Conservation (phyloP, 768 basidiomycete species). For the Crepidotus variabilis region DNA sequence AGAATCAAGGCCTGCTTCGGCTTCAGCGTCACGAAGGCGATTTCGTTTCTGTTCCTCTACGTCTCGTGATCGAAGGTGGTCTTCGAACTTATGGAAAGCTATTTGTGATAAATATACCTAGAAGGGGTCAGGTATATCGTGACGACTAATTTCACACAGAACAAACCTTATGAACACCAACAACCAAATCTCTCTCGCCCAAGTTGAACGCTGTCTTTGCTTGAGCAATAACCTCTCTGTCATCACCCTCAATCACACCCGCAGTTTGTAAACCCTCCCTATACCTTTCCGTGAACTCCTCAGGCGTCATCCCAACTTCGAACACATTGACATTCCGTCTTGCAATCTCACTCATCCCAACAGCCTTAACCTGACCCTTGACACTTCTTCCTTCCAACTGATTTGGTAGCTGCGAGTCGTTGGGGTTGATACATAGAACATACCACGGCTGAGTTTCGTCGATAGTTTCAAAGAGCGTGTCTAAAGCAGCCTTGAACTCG, state of each 20-base stretch:
- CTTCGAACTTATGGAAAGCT: conserved; percentile 87
- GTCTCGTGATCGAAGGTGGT: conserved; percentile 78
- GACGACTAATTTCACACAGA: background rate
- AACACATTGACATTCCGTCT: conserved; percentile 63
- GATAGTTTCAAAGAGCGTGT: conserved; percentile 82
- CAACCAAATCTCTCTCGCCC: conserved; percentile 67
- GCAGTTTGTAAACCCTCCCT: conserved; percentile 53
- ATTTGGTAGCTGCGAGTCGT: conserved; percentile 92
- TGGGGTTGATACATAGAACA: conserved; percentile 90
- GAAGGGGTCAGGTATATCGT: background rate
- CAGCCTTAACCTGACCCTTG: conserved; percentile 85
- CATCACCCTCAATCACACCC: conserved; percentile 57
- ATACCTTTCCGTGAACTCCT: conserved; percentile 87
- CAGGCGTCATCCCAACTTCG: conserved; percentile 81
- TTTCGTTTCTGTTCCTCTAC: conserved; percentile 85
- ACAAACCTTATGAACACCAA: conserved; percentile 82
- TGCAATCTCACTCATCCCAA: conserved; percentile 77
- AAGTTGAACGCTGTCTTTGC: conserved; percentile 53
- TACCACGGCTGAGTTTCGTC: conserved; percentile 91
- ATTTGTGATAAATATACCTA: conserved; percentile 87
- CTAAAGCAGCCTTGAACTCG: conserved; percentile 81
- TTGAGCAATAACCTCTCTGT: conserved; percentile 58
- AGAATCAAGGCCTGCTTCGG: conserved; percentile 62
- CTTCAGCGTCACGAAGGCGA: conserved; percentile 70
- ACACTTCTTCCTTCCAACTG: conserved; percentile 91